Base-by-base conservation (phyloP, 345 rosid genomes). In the Hibiscus mutabilis region DNA sequence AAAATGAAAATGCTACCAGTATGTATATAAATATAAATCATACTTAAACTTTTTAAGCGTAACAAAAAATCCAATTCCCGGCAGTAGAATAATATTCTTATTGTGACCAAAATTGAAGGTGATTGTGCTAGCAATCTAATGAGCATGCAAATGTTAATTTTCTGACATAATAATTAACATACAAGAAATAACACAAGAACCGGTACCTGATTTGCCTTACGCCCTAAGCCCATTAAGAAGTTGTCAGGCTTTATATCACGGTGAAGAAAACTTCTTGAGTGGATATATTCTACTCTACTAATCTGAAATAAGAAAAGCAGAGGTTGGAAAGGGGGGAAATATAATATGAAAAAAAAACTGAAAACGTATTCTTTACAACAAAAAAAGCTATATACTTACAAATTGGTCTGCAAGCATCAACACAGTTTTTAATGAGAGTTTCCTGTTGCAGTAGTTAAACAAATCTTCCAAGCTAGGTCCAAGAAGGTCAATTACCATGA, bases 171-270 rank as follows among this genome's bases (percentile, higher is more conserved):
- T 7, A 33, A 33, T 22, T 18, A 18, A 11, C 22, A 37, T 37
- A 70, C 29, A 40, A 70, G 4, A 5, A 60, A 15, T 37, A 73
- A 1, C 51, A 40, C 19, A 14, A 44, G 6, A 33, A 73, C 13
- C 35, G 11, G 11, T 74, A 88, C 97, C 91, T 88, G 92, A 79
- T 91, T 89, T 33, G 94, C 92, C 78, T 87, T 88, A 79, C 92
- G 92, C 25, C 97, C 97, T 25, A 91, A 79, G 49, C 97, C 97
- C 97, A 91, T 87, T 56, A 91, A 80, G 66, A 91, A 91, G 74
- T 91, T 91, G 75, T 88, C 97, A 78, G 97, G 97, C 81, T 91
- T 91, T 68, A 91, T 91, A 74, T 91, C 94, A 71, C 97, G 92
- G 73, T 91, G 97, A 81, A 91, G 90, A 75, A 91, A 89, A 66